These are phyloP conservation scores for Fusarium tjaetaba DNA, from an alignment of 2,329 filamentous ascomycete genomes.

Conservation along the genomic window DNA sequence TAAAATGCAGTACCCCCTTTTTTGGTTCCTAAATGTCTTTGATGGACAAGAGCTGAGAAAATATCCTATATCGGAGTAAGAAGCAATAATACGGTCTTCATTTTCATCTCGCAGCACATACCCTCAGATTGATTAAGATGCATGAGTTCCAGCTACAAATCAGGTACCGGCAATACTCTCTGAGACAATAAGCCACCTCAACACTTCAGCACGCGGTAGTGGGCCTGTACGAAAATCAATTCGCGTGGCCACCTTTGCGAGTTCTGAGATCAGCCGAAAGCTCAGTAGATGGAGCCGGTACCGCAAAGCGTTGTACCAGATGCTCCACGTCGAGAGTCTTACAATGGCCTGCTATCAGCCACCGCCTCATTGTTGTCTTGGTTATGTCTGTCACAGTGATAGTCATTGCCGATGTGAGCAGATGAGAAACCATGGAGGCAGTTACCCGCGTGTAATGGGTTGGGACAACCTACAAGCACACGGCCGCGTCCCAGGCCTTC, in stretches of 20 bases:
- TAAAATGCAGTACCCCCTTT: background rate
- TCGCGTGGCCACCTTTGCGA: slow-evolving; percentile 12
- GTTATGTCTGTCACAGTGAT: slow-evolving; percentile 14
- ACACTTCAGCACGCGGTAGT: slow-evolving; percentile 12
- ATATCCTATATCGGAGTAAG: background rate
- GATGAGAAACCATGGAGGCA: slow-evolving; percentile 30
- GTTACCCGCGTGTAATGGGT: slow-evolving; percentile 12
- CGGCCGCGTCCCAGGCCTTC: slow-evolving; percentile 39
- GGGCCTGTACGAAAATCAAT: slow-evolving; percentile 1
- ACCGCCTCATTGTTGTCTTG: slow-evolving; percentile 7
- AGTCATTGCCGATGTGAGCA: slow-evolving; percentile 7
- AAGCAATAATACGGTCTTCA: background rate
- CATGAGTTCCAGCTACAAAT: background rate
- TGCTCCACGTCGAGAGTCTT: background rate
- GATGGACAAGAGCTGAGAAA: background rate
- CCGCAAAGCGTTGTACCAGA: background rate
- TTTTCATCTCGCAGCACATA: background rate
- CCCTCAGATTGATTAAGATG: background rate
- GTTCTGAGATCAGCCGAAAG: background rate
- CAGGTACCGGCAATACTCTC: background rate
- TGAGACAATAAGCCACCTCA: slow-evolving; percentile 25
- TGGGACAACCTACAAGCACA: slow-evolving; percentile 37
- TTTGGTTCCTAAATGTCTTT: background rate
- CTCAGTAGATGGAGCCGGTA: background rate
- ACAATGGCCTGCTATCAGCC: slow-evolving; percentile 9